Evolutionary conservation across 2,329 filamentous ascomycete species (phyloP).

Genomic region (Scolecobasidium constrictum): DNA sequence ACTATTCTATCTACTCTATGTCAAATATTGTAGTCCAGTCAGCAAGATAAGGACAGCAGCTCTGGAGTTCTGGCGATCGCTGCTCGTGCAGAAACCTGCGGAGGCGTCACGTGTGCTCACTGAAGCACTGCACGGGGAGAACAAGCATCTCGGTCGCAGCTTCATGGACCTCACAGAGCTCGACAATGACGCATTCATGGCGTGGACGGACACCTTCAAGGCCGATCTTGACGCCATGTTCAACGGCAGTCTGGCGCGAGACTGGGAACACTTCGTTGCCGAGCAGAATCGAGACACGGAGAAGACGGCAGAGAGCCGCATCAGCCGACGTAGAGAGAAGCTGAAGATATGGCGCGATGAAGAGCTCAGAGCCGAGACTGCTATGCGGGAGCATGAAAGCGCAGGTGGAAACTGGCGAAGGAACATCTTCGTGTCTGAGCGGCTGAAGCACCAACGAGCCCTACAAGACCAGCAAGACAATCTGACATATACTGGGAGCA

Average conservation of each 20-base stretch:
- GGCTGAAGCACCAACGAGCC: conserved; percentile 79
- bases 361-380: conserved; percentile 51
- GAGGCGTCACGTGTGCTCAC: conserved; percentile 67
- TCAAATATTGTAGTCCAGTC: conserved; percentile 66
- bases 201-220: conserved; percentile 78
- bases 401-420: conserved; percentile 87
- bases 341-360: conserved; percentile 71
- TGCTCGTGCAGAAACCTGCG: conserved; percentile 84
- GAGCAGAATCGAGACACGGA: conserved; percentile 72
- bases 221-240: conserved; percentile 72
- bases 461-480: conserved; percentile 93
- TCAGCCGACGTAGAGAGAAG: conserved; percentile 69
- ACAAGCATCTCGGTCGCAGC: conserved; percentile 59
- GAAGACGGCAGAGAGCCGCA: conserved; percentile 59
- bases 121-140: conserved; percentile 58
- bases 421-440: conserved; percentile 87
- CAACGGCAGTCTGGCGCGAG: conserved; percentile 65
- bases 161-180: conserved; percentile 79
- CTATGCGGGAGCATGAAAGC: conserved; percentile 71
- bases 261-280: conserved; percentile 80
- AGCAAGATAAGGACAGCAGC: conserved; percentile 61
- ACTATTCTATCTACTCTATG: conserved; percentile 87
- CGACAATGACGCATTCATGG: conserved; percentile 78
- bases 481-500: conserved; percentile 61
- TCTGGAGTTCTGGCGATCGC: conserved; percentile 78